Evolutionary conservation across 257 asterid species (phyloP).

Genomic region (Nicotiana attenuata): DNA sequence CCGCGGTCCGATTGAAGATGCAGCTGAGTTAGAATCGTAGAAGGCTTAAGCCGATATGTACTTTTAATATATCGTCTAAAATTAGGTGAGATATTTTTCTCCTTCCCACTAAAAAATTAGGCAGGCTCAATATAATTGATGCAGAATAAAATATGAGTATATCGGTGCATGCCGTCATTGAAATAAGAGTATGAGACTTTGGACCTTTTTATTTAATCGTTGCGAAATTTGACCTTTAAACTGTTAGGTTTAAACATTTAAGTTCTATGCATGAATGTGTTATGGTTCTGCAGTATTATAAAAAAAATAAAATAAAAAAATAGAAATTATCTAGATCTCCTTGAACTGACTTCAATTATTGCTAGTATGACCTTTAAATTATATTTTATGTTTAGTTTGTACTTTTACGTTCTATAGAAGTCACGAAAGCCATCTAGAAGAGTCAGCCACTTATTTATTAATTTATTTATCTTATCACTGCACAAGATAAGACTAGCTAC

Average conservation of each 20-base stretch:
- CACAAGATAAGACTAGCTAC: background rate
- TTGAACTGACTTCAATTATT: too few species aligned
- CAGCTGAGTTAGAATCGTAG: background rate
- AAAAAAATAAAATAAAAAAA: too few species aligned
- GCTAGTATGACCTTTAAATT: too few species aligned
- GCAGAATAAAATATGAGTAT: background rate
- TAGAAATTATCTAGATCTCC: background rate
- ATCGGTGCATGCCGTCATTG: background rate
- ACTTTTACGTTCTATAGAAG: background rate
- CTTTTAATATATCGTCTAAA: background rate
- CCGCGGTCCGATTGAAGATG: background rate
- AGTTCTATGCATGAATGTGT: background rate
- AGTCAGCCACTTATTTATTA: background rate
- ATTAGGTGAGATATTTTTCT: background rate
- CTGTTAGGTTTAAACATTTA: background rate
- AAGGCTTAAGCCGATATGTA: background rate
- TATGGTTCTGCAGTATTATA: background rate
- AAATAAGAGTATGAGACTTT: background rate
- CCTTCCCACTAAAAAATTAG: background rate
- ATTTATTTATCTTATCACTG: background rate
- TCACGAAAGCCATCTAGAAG: background rate
- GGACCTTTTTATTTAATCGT: background rate
- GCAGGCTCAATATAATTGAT: background rate
- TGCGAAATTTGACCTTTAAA: background rate
- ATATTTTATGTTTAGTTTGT: too few species aligned